Conservation (phyloP, 2,329 filamentous ascomycete species). For the Phyllosticta ampelicida region DNA sequence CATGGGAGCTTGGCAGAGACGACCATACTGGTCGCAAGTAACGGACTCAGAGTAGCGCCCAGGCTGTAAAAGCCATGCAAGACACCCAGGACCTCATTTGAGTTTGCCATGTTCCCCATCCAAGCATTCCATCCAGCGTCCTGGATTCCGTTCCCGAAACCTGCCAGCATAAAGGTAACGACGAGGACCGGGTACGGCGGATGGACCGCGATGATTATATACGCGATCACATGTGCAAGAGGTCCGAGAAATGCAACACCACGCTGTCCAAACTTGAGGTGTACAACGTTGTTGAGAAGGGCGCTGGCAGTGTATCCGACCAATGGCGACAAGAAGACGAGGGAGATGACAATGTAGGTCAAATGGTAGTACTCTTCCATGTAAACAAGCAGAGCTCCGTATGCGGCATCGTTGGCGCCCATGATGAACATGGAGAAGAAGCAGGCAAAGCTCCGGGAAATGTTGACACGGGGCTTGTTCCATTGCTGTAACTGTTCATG, state of each 20-base stretch:
- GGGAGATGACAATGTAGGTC: constrained; percentile 51
- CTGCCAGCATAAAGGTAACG: constrained; percentile 53
- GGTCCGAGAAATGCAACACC: constrained; percentile 60
- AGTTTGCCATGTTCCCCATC: constrained; percentile 60
- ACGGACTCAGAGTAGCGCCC: constrained; percentile 57
- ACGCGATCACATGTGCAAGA: constrained; percentile 51
- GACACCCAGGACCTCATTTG: constrained; percentile 64
- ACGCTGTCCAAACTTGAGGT: constrained; percentile 55
- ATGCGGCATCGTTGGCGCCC: constrained; percentile 58
- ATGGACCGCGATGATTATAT: constrained; percentile 54
- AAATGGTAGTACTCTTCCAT: constrained; percentile 51
- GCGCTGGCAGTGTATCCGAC: constrained; percentile 54
- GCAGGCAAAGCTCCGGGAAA: constrained; percentile 47
- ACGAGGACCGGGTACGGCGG: constrained; percentile 59
- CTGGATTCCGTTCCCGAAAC: constrained; percentile 60
- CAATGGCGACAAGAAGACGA: constrained; percentile 57
- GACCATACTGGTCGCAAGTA: constrained; percentile 64
- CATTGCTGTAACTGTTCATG: constrained; percentile 43
- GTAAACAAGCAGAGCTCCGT: constrained; percentile 47
- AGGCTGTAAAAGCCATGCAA: constrained; percentile 63
- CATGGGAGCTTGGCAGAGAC: constrained; percentile 51
- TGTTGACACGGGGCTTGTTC: constrained; percentile 52
- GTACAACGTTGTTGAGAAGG: constrained; percentile 53
- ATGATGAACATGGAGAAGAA: constrained; percentile 54
- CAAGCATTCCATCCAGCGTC: constrained; percentile 52